These are phyloP conservation scores for Pichia deserticola DNA, from an alignment of 805 yeast species.

Conservation along the genomic window DNA sequence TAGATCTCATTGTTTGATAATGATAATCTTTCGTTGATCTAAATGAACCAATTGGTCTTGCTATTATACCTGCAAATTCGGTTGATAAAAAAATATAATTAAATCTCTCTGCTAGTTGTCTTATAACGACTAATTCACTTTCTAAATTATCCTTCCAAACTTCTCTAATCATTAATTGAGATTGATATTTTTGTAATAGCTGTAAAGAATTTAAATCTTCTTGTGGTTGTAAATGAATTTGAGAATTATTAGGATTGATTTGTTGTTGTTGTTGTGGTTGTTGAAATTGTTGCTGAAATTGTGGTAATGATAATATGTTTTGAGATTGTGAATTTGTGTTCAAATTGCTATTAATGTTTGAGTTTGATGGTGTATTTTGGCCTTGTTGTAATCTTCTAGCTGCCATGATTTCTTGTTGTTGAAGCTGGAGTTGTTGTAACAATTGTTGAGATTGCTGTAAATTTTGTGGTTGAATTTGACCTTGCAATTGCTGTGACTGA, in stretches of 20 bases:
- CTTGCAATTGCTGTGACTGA: conserved; percentile 6
- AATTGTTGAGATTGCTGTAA: conserved; percentile 14
- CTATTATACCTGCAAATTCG: conserved; percentile 93
- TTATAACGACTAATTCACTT: conserved; percentile 54
- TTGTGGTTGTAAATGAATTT: conserved; percentile 3
- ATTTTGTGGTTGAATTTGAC: conserved; percentile 14
- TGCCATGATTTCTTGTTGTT: conserved; percentile 7
- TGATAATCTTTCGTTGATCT: conserved; percentile 87
- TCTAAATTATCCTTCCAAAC: conserved; percentile 70
- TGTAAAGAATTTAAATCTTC: conserved; percentile 4
- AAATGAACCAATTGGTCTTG: conserved; percentile 92
- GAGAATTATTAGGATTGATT: background rate
- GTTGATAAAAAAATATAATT: conserved; percentile 68
- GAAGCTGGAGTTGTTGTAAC: conserved; percentile 17
- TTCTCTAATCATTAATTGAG: conserved; percentile 52
- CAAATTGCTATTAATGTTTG: too few relatives aligned
- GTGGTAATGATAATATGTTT: conserved; percentile 10
- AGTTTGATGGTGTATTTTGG: background rate
- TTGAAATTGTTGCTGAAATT: conserved; percentile 13
- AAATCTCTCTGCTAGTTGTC: conserved; percentile 50
- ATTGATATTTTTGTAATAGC: conserved; percentile 7
- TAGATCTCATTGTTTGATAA: conserved; percentile 88
- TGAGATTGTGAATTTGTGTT: conserved; percentile 2
- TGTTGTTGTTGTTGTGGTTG: conserved; percentile 12
- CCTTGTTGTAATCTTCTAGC: conserved; percentile 1